Conservation (phyloP, 140 eudicot genomes). For the Anethum foeniculum region DNA sequence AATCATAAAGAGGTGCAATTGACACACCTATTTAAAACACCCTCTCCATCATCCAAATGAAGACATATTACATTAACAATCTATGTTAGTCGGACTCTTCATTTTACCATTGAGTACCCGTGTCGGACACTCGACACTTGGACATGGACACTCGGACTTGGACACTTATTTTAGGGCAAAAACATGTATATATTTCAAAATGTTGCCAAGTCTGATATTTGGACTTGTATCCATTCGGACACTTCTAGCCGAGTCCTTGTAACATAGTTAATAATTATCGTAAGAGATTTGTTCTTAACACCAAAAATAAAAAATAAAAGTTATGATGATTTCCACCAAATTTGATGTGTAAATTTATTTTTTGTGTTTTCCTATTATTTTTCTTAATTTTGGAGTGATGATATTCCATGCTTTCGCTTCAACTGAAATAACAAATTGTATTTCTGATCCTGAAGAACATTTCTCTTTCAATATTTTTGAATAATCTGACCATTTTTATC, state of each 20-base stretch:
- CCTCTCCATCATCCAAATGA: not conserved
- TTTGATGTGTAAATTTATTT: not conserved
- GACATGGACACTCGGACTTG: too few relatives aligned
- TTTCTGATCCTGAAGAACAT: not conserved
- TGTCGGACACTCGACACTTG: too few relatives aligned
- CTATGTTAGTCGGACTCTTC: too few relatives aligned
- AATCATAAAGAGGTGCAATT: slow-evolving; percentile 5
- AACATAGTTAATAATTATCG: not conserved
- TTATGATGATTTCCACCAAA: slow-evolving; percentile 4
- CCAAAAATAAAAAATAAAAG: not conserved
- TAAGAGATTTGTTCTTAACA: not conserved
- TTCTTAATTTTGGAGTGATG: not conserved
- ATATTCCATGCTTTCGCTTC: not conserved
- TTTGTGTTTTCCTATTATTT: not conserved
- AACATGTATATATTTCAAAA: too few relatives aligned
- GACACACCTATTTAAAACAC: not conserved
- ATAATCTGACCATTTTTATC: too few relatives aligned
- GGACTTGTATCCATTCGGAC: too few relatives aligned
- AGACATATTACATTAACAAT: not conserved
- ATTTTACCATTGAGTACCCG: too few relatives aligned
- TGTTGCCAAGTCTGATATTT: too few relatives aligned
- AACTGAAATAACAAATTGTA: too few relatives aligned
- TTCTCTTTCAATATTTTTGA: not conserved
- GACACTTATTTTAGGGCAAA: too few relatives aligned
- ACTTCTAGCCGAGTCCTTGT: too few relatives aligned